Conservation (phyloP, 2,329 filamentous ascomycete species). For the Penicillium sp. region DNA sequence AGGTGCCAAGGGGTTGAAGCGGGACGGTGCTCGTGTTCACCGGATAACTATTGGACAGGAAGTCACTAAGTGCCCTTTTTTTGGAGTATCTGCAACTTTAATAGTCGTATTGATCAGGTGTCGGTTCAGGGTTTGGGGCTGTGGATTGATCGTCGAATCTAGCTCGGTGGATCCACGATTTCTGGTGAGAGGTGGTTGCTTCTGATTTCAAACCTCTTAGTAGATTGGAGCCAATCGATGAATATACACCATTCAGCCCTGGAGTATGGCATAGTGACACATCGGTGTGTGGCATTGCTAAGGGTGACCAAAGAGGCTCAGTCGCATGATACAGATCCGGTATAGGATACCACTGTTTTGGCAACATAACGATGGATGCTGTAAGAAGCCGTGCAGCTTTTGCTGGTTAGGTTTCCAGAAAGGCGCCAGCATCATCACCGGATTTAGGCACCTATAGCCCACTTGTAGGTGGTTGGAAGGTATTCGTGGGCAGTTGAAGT, state of each 20-base stretch:
- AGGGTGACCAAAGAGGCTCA: neutral
- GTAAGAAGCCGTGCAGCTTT: neutral
- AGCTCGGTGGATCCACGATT: neutral
- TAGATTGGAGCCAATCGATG: neutral
- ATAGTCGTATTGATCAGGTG: neutral
- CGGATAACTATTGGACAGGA: neutral
- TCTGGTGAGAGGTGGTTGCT: neutral
- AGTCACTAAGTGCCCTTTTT: neutral
- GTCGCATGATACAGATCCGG: neutral
- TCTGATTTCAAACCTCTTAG: neutral
- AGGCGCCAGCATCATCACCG: neutral
- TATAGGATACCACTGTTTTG: neutral
- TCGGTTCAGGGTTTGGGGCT: neutral
- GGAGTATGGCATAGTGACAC: neutral
- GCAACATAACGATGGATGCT: neutral
- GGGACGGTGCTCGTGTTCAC: conserved; percentile 1
- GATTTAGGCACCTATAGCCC: neutral
- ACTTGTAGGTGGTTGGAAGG: neutral
- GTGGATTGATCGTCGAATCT: no score
- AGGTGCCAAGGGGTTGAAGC: conserved; percentile 4
- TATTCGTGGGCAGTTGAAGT: neutral
- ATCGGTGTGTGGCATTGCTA: neutral
- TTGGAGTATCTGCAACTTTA: neutral
- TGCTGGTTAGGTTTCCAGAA: neutral
- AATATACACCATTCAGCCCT: neutral